Evolutionary conservation across 257 asterid species (phyloP), one percentile per base, ranked within the genome.

Genomic region (Solanum sejunctum): DNA sequence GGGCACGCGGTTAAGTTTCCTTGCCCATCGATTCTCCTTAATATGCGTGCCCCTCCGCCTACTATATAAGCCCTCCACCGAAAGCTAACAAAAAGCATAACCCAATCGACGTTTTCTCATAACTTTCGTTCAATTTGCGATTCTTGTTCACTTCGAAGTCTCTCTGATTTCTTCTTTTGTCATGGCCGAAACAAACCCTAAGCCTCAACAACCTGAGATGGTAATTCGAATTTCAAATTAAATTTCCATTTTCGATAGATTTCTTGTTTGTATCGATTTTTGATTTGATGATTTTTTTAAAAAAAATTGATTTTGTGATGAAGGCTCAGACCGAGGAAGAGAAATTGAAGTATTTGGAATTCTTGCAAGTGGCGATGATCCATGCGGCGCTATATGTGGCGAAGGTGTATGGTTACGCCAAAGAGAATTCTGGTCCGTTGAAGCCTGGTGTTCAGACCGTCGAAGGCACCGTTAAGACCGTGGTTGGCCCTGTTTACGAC

Each of bases 361-460:
- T 96, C 84, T 95, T 96, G 43, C 98, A 94, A 86, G 89, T 89
- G 4, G 93, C 93, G 32, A 85, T 91, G 3, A 56, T 96, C 5
- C 98, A 92, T 43, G 91, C 93, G 43, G 75, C 91, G 79, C 41
- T 94, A 84, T 90, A 69, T 88, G 91, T 94, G 23, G 93, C 93
- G 16, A 94, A 89, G 82, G 87, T 93, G 47, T 94, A 95, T 89
- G 84, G 51, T 79, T 93, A 88, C 85, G 97, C 98, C 23, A 94
- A 93, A 92, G 95, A 93, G 83, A 94, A 92, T 45, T 92, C 98
- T 1, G 99, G 99, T 23, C 98, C 98, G 6, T 88, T 96, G 88
- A 94, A 94, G 89, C 93, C 96, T 83, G 89, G 99, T 9, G 96
- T 96, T 56, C 87, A 93, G 84, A 85, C 94, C 82, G 94, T 94